Base-by-base conservation (phyloP, 1,284 basidiomycete genomes). In the Phenoliferia sp. region DNA sequence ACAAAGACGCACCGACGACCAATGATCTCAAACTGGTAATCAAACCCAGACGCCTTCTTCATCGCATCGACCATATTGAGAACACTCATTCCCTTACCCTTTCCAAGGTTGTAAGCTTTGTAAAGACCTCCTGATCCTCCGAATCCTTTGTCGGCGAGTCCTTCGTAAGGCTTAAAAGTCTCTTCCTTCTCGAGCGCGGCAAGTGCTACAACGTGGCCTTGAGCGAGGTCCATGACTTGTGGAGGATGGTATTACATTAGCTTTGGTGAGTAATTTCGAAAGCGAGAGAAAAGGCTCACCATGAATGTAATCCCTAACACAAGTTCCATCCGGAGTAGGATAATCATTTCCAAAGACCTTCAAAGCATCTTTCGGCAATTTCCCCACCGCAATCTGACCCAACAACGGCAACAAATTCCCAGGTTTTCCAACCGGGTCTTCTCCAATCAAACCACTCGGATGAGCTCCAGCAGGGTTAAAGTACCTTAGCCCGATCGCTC, bases 291-390 rank as follows among this genome's bases (percentile, higher is more conserved):
- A n/a, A 28, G 59, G 50, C 69, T 52, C 29, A 73, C 75, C 73
- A 80, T 99, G 96, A 34, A 99, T 85, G 82, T 99, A 99, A 82
- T 99, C 96, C 65, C 96, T 90, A 34, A 96, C 91, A 76, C 94
- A 97, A 6, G 94, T 98, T 22, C 95, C 95, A 78, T 99, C 95
- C 48, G 86, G 87, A 2, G 95, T 99, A 33, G 94, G 94, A 80
- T 97, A 99, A 81, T 99, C 94, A 78, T 96, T 92, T 60, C 96
- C 96, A 78, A 98, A 99, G 17, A 99, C 91, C 78, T 94, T 90
- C 66, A 99, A 83, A 9, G 85, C 87, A 12, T 86, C 81, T 68
- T 90, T 87, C 72, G 89, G 86, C 76, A 94, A 87, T 71, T 93
- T 88, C 54, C 96, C 96, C 63, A 94, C 83, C 3, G 96, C 94